Base-by-base conservation (phyloP, 768 basidiomycete genomes). In the Mycena polygramma region DNA sequence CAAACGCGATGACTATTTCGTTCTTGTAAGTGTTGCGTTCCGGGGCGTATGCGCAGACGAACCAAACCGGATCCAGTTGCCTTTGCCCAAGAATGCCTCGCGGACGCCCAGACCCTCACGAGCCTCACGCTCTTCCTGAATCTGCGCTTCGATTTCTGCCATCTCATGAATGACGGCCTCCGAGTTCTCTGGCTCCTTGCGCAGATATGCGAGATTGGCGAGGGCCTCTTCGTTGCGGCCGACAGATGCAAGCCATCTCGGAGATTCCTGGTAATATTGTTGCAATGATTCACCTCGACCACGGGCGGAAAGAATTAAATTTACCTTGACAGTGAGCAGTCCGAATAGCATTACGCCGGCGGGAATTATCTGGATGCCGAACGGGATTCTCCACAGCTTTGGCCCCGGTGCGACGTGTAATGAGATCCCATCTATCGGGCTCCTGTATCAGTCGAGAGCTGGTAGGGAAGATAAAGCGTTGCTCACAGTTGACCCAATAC, bases 101-200 rank as follows among this genome's bases (percentile, higher is more conserved):
- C 84, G 88, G 68, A 86, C 72, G 1, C 92, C 91, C 13, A 94
- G 83, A 9, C 90, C 91, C n/a, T 81, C 71, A 13, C 92, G 88
- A 30, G 89, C 88, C 54, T 85, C 87, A 13, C 85, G 86, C 77
- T 96, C 94, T 79, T 95, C 94, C 35, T 84, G 77, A 65, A 96
- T 90, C 14, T 91, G 91, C 1, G 93, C 93, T 70, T 93, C 89
- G 69, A 96, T 96, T 79, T 96, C 95, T 20, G 91, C 90, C 77
- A 92, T 85, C 76, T 94, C 93, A 35, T 84, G 79, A 15, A 88
- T 80, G 30, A 93, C 81, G 0, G 69, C 30, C 78, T 82, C 81
- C 15, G 88, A 86, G 68, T 82, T 80, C 10, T 73, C 63, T 2
- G 78, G 65, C 39, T 85, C 82, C 45, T 78, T 83, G 43, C 93